phyloP scores from a whole-genome alignment of 371 early-diverging fungal species.

The Coemansia sp. region DNA sequence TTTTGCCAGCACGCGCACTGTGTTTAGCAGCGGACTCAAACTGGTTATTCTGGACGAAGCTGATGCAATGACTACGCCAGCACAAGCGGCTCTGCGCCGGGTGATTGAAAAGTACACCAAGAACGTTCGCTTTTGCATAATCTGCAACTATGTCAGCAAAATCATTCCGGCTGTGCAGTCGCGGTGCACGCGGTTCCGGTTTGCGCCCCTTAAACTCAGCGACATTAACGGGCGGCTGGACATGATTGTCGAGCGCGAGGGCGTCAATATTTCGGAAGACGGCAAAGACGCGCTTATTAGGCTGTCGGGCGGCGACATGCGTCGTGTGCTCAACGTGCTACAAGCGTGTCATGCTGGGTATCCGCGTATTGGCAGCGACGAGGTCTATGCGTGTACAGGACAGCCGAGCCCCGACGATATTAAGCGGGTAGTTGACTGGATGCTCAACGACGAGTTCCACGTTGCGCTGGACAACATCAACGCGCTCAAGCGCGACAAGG shows the following conservation, averaged over 20 bases:
- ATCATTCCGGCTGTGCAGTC: conserved; percentile 98
- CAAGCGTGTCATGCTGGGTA: conserved; percentile 88
- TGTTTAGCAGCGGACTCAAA: conserved; percentile 78
- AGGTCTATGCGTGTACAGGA: conserved; percentile 89
- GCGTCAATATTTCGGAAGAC: conserved; percentile 77
- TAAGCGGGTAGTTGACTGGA: conserved; percentile 72
- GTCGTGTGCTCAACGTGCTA: conserved; percentile 91
- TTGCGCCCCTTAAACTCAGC: conserved; percentile 81
- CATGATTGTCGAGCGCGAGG: conserved; percentile 73
- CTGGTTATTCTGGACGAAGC: conserved; percentile 98
- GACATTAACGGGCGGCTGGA: conserved; percentile 78
- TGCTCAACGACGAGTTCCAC: conserved; percentile 80
- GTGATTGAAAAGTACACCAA: conserved; percentile 98
- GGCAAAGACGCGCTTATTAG: conserved; percentile 79
- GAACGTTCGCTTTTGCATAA: conserved; percentile 97
- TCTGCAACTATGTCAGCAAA: conserved; percentile 98
- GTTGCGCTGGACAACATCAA: conserved; percentile 71
- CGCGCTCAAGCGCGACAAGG: conserved; percentile 74
- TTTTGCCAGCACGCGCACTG: conserved; percentile 92
- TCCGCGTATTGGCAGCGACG: conserved; percentile 70
- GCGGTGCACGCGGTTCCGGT: conserved; percentile 97
- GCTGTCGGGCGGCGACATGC: conserved; percentile 94
- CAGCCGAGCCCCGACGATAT: conserved; percentile 89
- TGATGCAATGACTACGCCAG: conserved; percentile 96
- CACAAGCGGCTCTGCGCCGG: conserved; percentile 93